phyloP scores from a whole-genome alignment of 2,329 filamentous ascomycete genomes.

The Colletotrichum shisoi region DNA sequence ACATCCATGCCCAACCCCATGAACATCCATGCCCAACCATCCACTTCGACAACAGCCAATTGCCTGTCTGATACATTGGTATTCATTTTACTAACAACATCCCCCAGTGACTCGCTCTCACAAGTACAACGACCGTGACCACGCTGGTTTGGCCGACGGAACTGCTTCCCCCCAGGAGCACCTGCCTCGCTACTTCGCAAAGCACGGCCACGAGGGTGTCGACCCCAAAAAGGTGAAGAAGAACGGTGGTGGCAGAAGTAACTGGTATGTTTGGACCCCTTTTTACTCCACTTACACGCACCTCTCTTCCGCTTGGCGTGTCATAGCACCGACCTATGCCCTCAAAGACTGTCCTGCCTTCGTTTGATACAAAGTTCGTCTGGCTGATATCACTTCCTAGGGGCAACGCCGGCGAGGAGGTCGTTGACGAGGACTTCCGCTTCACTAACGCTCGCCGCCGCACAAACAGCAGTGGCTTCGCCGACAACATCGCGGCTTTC shows the following conservation, averaged over 20 bases:
- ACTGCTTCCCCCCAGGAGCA: conserved; percentile 73
- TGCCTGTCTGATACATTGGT: not conserved
- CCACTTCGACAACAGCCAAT: not conserved
- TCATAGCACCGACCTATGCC: conserved; percentile 6
- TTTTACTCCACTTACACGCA: conserved; percentile 35
- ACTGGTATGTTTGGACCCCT: conserved; percentile 73
- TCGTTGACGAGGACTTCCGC: conserved; percentile 83
- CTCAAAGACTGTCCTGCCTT: not conserved
- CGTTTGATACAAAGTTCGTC: not conserved
- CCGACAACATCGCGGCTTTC: conserved; percentile 75
- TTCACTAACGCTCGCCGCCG: conserved; percentile 87
- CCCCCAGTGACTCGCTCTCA: conserved; percentile 91
- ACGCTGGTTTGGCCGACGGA: conserved; percentile 79
- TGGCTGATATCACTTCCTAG: conserved; percentile 55
- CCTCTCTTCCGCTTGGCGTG: conserved; percentile 7
- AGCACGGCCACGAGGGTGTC: conserved; percentile 78
- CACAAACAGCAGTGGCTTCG: conserved; percentile 85
- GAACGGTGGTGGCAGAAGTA: conserved; percentile 88
- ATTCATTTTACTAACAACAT: conserved; percentile 31
- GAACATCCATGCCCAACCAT: not conserved
- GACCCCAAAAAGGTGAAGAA: conserved; percentile 98
- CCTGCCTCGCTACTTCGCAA: conserved; percentile 91
- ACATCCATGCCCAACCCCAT: too few species aligned
- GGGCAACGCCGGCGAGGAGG: conserved; percentile 84
- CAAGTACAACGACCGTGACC: conserved; percentile 94